Conservation (phyloP, 345 rosid species). For the Raphanus sativus region DNA sequence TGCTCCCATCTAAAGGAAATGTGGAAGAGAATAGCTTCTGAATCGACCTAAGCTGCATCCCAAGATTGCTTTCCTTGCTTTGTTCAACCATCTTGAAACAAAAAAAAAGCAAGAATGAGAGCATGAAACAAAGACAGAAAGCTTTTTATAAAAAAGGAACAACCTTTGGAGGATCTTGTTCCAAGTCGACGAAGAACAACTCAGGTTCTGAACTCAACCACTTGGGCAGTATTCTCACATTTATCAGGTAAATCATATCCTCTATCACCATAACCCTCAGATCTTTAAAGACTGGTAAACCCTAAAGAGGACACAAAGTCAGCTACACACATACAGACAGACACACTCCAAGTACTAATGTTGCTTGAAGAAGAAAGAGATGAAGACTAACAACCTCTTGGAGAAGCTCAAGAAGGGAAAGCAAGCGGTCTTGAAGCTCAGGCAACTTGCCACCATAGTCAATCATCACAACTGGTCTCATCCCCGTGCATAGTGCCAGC, state of each 20-base stretch:
- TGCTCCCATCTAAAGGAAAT: slow-evolving; percentile 45
- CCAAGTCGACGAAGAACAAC: slow-evolving; percentile 64
- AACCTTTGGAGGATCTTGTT: slow-evolving; percentile 92
- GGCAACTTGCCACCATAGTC: slow-evolving; percentile 98
- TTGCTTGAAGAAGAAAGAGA: not conserved
- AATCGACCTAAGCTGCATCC: slow-evolving; percentile 52
- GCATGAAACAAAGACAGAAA: not conserved
- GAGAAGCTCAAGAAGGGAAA: slow-evolving; percentile 58
- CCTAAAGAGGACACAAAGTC: slow-evolving; percentile 41
- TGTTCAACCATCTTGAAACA: slow-evolving; percentile 58
- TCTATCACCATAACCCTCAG: slow-evolving; percentile 77
- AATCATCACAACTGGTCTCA: slow-evolving; percentile 93
- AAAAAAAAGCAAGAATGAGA: slow-evolving; percentile 22
- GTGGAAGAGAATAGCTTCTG: slow-evolving; percentile 55
- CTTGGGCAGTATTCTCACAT: slow-evolving; percentile 55
- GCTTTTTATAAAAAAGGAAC: not conserved
- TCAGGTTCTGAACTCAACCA: slow-evolving; percentile 51
- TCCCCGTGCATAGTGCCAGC: slow-evolving; percentile 64
- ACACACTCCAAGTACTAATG: not conserved
- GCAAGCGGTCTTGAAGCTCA: slow-evolving; percentile 65
- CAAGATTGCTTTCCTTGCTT: slow-evolving; percentile 47
- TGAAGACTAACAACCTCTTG: slow-evolving; percentile 47
- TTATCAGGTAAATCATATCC: slow-evolving; percentile 86
- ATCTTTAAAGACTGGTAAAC: slow-evolving; percentile 50
- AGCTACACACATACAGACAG: not conserved